Conservation (phyloP, 2,329 filamentous ascomycete species). For the Akanthomyces dipterigenus region DNA sequence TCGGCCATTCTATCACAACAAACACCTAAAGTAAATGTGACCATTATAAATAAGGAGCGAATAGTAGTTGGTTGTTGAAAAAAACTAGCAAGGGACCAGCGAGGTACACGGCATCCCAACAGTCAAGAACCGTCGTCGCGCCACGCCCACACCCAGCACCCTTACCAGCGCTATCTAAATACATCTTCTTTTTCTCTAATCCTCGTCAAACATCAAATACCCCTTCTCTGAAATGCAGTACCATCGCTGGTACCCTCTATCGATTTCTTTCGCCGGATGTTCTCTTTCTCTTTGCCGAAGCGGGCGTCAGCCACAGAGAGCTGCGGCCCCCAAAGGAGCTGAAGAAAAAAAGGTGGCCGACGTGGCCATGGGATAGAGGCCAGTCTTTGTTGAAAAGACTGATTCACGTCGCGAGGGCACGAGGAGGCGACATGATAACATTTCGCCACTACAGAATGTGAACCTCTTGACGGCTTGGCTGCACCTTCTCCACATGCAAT, state of each 20-base stretch:
- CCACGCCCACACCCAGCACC: not conserved
- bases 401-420: not conserved
- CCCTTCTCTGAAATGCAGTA: not conserved
- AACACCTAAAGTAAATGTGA: not conserved
- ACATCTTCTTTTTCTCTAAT: not conserved
- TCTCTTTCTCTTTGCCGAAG: not conserved
- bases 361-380: not conserved
- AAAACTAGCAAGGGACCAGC: not conserved
- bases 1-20: too few relatives aligned
- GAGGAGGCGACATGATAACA: not conserved
- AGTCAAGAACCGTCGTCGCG: not conserved
- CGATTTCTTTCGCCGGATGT: not conserved
- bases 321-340: not conserved
- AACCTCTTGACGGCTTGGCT: not conserved
- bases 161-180: not conserved
- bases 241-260: not conserved
- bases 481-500: not conserved
- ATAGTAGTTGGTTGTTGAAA: not conserved
- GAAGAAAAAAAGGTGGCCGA: not conserved
- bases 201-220: not conserved
- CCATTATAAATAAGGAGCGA: not conserved
- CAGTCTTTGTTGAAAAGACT: slow-evolving; percentile 11
- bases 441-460: not conserved
- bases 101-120: not conserved
- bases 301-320: not conserved